Percentiles rank a stretch among this genome's conserved stretches.
Conservation (phyloP, 192 early-diverging fungal species). For the Backusella parvicylindrica region DNA sequence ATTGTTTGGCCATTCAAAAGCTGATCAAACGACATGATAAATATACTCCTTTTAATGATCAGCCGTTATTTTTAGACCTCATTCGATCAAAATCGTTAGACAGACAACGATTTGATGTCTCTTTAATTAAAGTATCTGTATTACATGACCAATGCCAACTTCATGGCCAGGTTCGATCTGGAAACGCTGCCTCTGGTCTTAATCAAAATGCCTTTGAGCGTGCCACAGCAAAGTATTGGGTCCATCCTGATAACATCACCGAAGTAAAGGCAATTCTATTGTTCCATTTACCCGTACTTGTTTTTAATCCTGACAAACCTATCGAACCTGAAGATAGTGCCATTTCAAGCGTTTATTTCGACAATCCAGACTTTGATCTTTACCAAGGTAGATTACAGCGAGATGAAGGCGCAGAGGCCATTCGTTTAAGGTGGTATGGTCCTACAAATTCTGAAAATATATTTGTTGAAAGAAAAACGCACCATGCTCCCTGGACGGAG, state of each 20-base stretch:
- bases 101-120: conserved; percentile 70
- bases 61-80: conserved; percentile 20
- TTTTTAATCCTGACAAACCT: conserved; percentile 78
- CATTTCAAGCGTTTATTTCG: conserved; percentile 92
- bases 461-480: conserved; percentile 33
- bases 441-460: conserved; percentile 14
- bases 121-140: conserved; percentile 26
- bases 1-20: conserved; percentile 86
- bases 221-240: conserved; percentile 94
- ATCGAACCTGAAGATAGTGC: conserved; percentile 68
- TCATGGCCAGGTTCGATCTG: conserved; percentile 16
- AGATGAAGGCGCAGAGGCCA: conserved; percentile 85
- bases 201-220: conserved; percentile 63
- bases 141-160: conserved; percentile 28
- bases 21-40: conserved; percentile 91
- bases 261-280: conserved; percentile 92
- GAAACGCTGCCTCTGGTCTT: conserved; percentile 20
- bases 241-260: conserved; percentile 93
- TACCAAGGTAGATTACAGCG: conserved; percentile 89
- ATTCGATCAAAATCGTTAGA: conserved; percentile 36
- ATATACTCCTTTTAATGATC: conserved; percentile 53
- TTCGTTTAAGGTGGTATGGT: conserved; percentile 96
- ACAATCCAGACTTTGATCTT: conserved; percentile 88
- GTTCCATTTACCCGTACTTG: conserved; percentile 87
- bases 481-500: conserved; percentile 49